These are phyloP conservation scores for Knufia petricola DNA, from an alignment of 2,329 filamentous ascomycete species.

Conservation along the genomic window DNA sequence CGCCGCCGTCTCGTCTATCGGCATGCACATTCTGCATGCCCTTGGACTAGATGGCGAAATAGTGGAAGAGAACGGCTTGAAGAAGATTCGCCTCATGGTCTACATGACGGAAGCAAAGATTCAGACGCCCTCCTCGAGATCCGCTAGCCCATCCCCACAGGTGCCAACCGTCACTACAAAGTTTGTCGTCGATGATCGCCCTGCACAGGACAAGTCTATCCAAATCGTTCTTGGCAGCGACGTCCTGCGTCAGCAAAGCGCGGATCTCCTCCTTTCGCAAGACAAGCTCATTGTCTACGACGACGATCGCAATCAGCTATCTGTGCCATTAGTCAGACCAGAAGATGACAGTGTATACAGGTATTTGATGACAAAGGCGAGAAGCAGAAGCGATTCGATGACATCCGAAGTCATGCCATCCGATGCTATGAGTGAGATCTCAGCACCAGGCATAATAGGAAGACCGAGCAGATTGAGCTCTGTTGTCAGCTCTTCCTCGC, in stretches of 20 bases:
- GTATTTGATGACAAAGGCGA: conserved; percentile 54
- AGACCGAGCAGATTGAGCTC: conserved; percentile 21
- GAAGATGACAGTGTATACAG: conserved; percentile 79
- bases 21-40: conserved; percentile 62
- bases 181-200: conserved; percentile 60
- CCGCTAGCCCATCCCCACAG: conserved; percentile 62
- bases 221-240: conserved; percentile 88
- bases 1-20: conserved; percentile 77
- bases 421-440: conserved; percentile 21
- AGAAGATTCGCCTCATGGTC: conserved; percentile 66
- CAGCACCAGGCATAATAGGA: conserved; percentile 28
- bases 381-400: conserved; percentile 15
- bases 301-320: conserved; percentile 75
- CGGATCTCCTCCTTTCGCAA: conserved; percentile 83
- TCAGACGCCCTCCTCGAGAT: conserved; percentile 62
- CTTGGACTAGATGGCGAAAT: conserved; percentile 61
- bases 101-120: conserved; percentile 88
- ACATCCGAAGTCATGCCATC: conserved; percentile 16
- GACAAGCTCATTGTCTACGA: conserved; percentile 83
- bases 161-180: conserved; percentile 71
- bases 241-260: conserved; percentile 72
- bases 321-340: conserved; percentile 82
- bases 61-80: conserved; percentile 54
- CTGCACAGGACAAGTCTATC: conserved; percentile 48
- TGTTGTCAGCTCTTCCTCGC: conserved; percentile 21